phyloP scores from a whole-genome alignment of 1,284 basidiomycete genomes.

The Microbotryum intermedium region DNA sequence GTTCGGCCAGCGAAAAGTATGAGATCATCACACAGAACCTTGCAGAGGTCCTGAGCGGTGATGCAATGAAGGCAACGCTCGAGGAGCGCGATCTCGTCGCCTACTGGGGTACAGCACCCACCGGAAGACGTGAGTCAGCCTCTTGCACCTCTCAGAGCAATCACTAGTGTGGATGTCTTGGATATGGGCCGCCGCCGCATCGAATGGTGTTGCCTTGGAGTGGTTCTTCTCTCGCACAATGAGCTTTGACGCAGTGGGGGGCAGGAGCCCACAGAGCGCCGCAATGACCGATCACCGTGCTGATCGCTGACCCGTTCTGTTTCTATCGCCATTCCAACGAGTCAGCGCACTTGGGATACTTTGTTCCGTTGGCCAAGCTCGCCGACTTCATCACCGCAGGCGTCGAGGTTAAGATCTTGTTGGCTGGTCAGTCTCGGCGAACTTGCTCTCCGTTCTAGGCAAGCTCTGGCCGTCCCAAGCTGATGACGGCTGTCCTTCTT shows the following conservation, averaged over 20 bases:
- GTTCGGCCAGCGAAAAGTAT: slow-evolving; percentile 55
- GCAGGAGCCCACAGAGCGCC: no score
- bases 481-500: background rate
- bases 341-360: slow-evolving; percentile 96
- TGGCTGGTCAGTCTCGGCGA: slow-evolving; percentile 57
- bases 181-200: no score
- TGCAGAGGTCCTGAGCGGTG: slow-evolving; percentile 80
- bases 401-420: slow-evolving; percentile 77
- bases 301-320: background rate
- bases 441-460: background rate
- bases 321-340: background rate
- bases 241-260: no score
- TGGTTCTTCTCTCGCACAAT: background rate
- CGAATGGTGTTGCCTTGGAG: no score
- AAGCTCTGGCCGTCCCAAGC: background rate
- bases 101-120: slow-evolving; percentile 81
- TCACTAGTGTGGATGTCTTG: no score
- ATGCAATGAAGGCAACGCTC: slow-evolving; percentile 72
- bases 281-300: background rate
- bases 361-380: slow-evolving; percentile 78
- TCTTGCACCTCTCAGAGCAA: slow-evolving; percentile 2
- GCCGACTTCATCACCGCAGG: slow-evolving; percentile 92
- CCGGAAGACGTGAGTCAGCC: slow-evolving; percentile 70
- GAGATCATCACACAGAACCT: slow-evolving; percentile 77
- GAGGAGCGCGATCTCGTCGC: slow-evolving; percentile 58